These are phyloP conservation scores for Guadua angustifolia DNA, from an alignment of 176 grass and related monocot genomes.

Conservation along the genomic window DNA sequence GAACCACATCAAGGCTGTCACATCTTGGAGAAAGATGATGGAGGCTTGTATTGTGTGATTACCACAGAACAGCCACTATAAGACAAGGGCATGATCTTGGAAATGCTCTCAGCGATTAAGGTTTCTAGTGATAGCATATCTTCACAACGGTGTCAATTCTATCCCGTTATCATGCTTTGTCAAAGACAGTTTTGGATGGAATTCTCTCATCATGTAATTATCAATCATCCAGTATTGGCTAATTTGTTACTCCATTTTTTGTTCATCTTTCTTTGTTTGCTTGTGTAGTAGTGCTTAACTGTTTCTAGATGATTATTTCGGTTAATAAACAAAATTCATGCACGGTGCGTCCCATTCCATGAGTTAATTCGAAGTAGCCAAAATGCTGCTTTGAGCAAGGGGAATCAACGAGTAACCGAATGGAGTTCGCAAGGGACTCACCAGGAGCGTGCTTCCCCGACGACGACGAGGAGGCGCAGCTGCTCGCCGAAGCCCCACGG, in stretches of 20 bases:
- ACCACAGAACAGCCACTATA: slow-evolving; percentile 22
- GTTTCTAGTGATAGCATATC: slow-evolving; percentile 1
- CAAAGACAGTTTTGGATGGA: neutral
- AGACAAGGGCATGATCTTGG: neutral
- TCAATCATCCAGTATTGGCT: neutral
- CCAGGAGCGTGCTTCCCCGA: slow-evolving; percentile 27
- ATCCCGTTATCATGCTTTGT: slow-evolving; percentile 16
- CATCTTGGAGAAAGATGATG: slow-evolving; percentile 23
- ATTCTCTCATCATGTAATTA: neutral
- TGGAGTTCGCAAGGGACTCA: neutral
- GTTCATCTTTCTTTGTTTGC: neutral
- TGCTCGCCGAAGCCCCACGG: slow-evolving; percentile 24
- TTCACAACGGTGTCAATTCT: slow-evolving; percentile 32
- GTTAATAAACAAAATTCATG: neutral
- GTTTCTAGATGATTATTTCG: neutral
- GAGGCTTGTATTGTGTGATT: neutral
- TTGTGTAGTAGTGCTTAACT: neutral
- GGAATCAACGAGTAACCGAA: neutral
- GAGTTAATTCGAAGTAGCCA: neutral
- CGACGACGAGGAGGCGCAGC: neutral
- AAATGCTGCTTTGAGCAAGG: neutral
- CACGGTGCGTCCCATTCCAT: neutral
- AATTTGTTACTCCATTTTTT: neutral
- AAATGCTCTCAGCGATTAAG: neutral
- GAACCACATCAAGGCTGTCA: slow-evolving; percentile 20